These are phyloP conservation scores for Zygosaccharomyces sapae DNA, from an alignment of 1,139 yeast species.

Conservation along the genomic window DNA sequence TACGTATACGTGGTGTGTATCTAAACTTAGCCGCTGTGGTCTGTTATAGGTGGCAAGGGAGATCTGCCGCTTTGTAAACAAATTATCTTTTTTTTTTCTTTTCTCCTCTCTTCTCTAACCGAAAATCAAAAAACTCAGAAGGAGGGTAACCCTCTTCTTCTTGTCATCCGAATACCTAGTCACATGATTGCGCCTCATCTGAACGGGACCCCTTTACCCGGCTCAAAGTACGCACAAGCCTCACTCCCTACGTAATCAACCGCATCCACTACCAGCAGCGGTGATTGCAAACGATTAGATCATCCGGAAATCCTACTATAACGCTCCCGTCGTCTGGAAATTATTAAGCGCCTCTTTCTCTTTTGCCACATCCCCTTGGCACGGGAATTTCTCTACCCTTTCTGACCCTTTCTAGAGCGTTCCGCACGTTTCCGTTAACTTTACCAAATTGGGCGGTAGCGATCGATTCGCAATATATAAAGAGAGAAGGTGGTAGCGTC, in stretches of 20 bases:
- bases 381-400: too few species aligned
- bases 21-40: conserved; percentile 5
- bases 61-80: conserved; percentile 6
- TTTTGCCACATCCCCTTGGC: not conserved
- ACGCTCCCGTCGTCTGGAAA: not conserved
- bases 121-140: not conserved
- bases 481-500: not conserved
- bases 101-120: not conserved
- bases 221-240: too few species aligned
- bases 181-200: too few species aligned
- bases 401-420: conserved; percentile 1
- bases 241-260: too few species aligned
- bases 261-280: too few species aligned
- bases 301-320: too few species aligned
- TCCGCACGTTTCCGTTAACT: conserved; percentile 1
- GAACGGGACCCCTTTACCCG: too few species aligned
- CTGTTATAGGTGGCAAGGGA: conserved; percentile 4
- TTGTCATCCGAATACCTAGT: too few species aligned
- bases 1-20: too few species aligned
- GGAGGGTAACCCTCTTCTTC: not conserved
- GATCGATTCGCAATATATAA: conserved; percentile 7
- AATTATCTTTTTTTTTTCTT: not conserved
- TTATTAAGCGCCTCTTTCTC: not conserved
- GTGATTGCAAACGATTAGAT: too few species aligned
- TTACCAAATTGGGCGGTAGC: conserved; percentile 2